Evolutionary conservation across 2,329 filamentous ascomycete genomes (phyloP), one percentile per base, ranked within the genome.

Genomic region (Microdochium nivale): DNA sequence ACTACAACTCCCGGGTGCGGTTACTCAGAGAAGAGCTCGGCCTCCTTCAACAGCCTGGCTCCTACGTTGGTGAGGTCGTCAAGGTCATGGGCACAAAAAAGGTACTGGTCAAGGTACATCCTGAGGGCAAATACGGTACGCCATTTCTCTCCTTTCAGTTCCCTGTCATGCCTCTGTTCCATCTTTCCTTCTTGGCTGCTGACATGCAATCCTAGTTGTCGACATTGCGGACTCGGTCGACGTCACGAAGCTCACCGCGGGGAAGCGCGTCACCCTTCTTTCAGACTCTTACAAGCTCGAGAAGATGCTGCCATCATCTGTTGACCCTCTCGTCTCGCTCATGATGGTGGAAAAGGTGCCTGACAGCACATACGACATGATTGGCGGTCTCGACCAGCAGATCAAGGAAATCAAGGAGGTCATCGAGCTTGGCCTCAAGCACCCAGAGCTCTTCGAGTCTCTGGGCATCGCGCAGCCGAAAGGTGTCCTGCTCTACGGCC

Each of bases 281-380:
- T 96, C 91, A 63, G 94, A 99, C 70, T 92, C 89, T 59, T 99
- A 99, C 80, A 96, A 96, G 74, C 86, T 99, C 63, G 94, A 97
- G 68, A 96, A 96, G 78, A 95, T 97, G 75, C 84, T 99, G 10
- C 94, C 94, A 21, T 97, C 94, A 51, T 99, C 94, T 21, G 94
- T 99, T 66, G 94, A 99, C 67, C 94, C 94, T 35, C 87, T 99
- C 53, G 94, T 99, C 52, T 99, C 94, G 33, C 88, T 99, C 68
- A 99, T 99, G 94, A 99, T 99, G 94, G 94, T 99, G 50, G 94
- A 99, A 70, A 99, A 99, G 79, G 94, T 99, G 16, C 94, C 94
- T 16, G 94, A 99, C 78, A 96, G 90, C 76, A 99, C 94, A 67
- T 99, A 99, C 78, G 94, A 99, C 75, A 99, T 99, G 94, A 99